Conservation (phyloP, 2,329 filamentous ascomycete species). For the Clarireedia sp. region DNA sequence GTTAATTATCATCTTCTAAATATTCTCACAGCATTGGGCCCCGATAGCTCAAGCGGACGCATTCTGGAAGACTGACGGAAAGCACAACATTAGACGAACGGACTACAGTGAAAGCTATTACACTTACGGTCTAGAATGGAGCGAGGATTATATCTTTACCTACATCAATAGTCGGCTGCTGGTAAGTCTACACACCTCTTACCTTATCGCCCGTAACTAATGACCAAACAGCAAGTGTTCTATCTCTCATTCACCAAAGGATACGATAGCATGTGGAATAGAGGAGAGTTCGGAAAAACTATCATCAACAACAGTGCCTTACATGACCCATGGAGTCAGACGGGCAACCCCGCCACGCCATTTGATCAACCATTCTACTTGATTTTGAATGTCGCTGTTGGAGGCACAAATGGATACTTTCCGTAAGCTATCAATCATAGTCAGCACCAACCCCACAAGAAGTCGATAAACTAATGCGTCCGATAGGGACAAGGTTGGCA, state of each 20-base stretch:
- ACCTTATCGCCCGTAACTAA: neutral
- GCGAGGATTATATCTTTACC: constrained; percentile 43
- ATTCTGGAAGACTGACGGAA: constrained; percentile 18
- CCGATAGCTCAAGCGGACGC: constrained; percentile 22
- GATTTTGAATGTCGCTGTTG: constrained; percentile 44
- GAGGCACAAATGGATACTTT: constrained; percentile 42
- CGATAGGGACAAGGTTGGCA: constrained; percentile 34
- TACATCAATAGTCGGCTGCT: constrained; percentile 39
- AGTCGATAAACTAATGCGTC: constrained; percentile 10
- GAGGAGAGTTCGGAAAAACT: constrained; percentile 35
- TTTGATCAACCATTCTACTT: constrained; percentile 46
- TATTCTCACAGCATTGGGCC: constrained; percentile 36
- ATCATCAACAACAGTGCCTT: constrained; percentile 36
- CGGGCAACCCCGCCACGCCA: constrained; percentile 33
- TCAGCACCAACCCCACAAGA: neutral
- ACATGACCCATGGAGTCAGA: constrained; percentile 38
- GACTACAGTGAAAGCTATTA: constrained; percentile 38
- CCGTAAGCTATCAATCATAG: constrained; percentile 23
- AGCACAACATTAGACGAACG: constrained; percentile 27
- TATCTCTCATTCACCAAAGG: constrained; percentile 24
- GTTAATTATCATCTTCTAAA: neutral
- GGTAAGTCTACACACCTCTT: constrained; percentile 18
- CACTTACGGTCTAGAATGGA: constrained; percentile 47
- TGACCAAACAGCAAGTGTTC: constrained; percentile 33
- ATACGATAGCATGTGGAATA: constrained; percentile 27